phyloP scores from a whole-genome alignment of 2,329 filamentous ascomycete species.

The Macrophomina pseudophaseolina region DNA sequence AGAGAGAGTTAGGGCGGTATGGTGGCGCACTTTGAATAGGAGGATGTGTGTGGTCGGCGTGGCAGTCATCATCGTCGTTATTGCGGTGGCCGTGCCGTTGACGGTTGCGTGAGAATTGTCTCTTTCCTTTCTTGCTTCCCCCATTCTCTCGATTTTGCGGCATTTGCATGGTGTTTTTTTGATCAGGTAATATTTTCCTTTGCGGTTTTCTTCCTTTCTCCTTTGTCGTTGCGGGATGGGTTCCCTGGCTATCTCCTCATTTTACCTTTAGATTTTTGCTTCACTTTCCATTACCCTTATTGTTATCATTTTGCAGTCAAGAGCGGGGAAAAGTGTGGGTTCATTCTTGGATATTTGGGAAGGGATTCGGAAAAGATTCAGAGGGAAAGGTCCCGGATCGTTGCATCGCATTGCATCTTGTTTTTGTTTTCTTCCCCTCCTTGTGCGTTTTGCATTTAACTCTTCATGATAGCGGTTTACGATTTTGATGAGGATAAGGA shows the following conservation, averaged over 20 bases:
- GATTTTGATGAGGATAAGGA: too few relatives aligned
- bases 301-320: background rate
- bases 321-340: too few relatives aligned
- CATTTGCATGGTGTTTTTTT: background rate
- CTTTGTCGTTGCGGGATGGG: background rate
- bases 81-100: constrained; percentile 14
- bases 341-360: too few relatives aligned
- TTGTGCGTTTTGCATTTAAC: too few relatives aligned
- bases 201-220: background rate
- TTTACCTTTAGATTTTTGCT: background rate
- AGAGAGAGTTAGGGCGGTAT: constrained; percentile 3
- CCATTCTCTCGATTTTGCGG: background rate
- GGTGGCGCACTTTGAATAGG: constrained; percentile 22
- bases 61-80: background rate
- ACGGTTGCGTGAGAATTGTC: background rate
- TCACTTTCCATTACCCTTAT: background rate
- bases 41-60: constrained; percentile 14
- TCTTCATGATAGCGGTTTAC: too few relatives aligned
- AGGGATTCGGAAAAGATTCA: too few relatives aligned
- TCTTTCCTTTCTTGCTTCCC: background rate
- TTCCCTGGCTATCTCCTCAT: background rate
- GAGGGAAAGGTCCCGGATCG: too few relatives aligned
- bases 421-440: too few relatives aligned
- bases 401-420: too few relatives aligned
- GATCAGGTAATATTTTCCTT: background rate